phyloP scores from a whole-genome alignment of 345 rosid genomes.

The Ceriops tagal region DNA sequence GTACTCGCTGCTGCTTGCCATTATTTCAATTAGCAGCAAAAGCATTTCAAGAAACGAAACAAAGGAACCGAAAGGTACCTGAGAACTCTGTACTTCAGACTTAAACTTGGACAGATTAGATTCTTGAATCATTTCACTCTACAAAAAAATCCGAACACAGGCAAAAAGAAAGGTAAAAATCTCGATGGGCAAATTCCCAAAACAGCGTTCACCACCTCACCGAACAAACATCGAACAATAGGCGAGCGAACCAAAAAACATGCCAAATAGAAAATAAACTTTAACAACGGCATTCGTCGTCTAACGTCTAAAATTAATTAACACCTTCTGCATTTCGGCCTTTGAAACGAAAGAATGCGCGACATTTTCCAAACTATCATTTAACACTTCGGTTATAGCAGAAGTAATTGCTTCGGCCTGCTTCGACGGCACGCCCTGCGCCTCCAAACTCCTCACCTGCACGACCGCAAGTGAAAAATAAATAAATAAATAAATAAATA shows the following conservation, averaged over 20 bases:
- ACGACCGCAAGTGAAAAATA: slow-evolving; percentile 8
- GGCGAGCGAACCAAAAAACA: background rate
- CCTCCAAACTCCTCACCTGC: slow-evolving; percentile 85
- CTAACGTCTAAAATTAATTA: background rate
- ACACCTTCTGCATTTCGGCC: slow-evolving; percentile 93
- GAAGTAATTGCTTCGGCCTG: slow-evolving; percentile 93
- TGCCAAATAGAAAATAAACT: background rate
- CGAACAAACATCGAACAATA: slow-evolving; percentile 1
- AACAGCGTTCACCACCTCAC: too few species aligned
- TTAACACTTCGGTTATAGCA: slow-evolving; percentile 79
- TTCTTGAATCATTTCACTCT: slow-evolving; percentile 77
- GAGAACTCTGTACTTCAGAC: slow-evolving; percentile 80
- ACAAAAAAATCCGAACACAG: slow-evolving; percentile 11
- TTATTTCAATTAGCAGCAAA: too few species aligned
- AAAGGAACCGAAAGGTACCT: slow-evolving; percentile 39
- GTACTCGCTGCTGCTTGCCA: too few species aligned
- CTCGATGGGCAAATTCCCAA: too few species aligned
- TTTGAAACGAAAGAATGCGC: slow-evolving; percentile 73
- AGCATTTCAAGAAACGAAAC: background rate
- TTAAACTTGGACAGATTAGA: slow-evolving; percentile 78
- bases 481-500: background rate
- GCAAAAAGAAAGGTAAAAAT: too few species aligned
- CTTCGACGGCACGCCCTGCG: slow-evolving; percentile 81
- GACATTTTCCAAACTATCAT: slow-evolving; percentile 89
- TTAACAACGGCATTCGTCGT: background rate